Evolutionary conservation across 2,329 filamentous ascomycete genomes (phyloP), one percentile per base, ranked within the genome.

Genomic region (Cephalotrichum gorgonifer): DNA sequence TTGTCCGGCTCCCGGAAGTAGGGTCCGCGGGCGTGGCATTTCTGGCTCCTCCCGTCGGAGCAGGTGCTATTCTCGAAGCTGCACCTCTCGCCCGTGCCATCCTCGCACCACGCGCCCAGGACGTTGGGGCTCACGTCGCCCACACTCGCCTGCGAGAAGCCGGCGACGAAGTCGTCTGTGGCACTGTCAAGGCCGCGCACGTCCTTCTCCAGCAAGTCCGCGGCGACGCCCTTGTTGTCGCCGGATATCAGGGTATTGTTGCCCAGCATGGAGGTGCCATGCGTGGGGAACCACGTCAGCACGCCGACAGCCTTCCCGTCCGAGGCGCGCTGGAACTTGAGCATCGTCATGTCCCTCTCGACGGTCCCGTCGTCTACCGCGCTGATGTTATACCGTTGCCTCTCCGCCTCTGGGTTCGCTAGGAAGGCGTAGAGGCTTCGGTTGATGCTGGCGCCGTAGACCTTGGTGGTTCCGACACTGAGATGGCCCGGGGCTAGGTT

Each of bases 201-300:
- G 47, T 78, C 81, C 55, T 85, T 77, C 62, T 97, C 91, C 48
- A 96, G 83, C 12, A 95, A 72, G 56, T 84, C 80, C 3, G 88
- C 87, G 0, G 90, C 89, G 5, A 95, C 85, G 5, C 90, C 90
- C 68, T 96, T 95, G 71, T 96, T 96, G 63, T 96, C 90, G 26
- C 88, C 90, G 3, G 86, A 83, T 44, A 94, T 81, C 6, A 95
- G 73, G 0, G 88, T 95, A 66, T 95, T 95, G 68, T 95, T 95
- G 46, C 86, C 85, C 47, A 88, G 79, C 72, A 95, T 82, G 2
- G 88, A 94, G 0, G 90, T 96, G 33, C 88, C 88, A 63, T 96
- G 90, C 0, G 90, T 88, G 2, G 90, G 80, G 61, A 91, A 95
- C 86, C 89, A 96, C 14, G 87, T 91, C 53, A 96, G 65, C 3